These are phyloP conservation scores for Penicillium macrosclerotiorum DNA, from an alignment of 495 filamentous ascomycete genomes.

Conservation along the genomic window DNA sequence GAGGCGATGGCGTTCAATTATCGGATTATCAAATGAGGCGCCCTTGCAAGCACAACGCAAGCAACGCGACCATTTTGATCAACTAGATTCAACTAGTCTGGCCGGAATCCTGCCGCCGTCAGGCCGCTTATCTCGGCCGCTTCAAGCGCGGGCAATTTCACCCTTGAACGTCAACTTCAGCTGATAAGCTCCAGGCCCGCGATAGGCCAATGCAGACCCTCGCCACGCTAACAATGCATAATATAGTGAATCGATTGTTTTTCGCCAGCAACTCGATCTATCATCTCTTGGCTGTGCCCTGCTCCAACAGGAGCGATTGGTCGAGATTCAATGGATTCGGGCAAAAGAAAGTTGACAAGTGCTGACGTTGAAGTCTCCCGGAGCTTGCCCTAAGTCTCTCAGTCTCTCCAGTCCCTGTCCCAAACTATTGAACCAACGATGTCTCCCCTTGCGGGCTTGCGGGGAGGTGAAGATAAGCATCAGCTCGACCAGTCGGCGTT, in stretches of 20 bases:
- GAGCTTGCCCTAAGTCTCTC: not conserved
- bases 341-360: too few species aligned
- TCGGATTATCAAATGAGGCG: too few species aligned
- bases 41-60: too few species aligned
- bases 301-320: too few species aligned
- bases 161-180: too few species aligned
- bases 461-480: slow-evolving; percentile 37
- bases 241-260: not conserved
- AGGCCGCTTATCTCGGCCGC: slow-evolving; percentile 15
- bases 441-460: slow-evolving; percentile 28
- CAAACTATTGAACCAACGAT: slow-evolving; percentile 14
- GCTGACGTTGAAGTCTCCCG: not conserved
- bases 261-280: slow-evolving; percentile 4
- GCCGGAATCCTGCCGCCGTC: too few species aligned
- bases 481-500: slow-evolving; percentile 16
- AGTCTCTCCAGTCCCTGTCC: slow-evolving; percentile 2
- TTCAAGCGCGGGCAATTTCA: too few species aligned
- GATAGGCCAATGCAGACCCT: too few species aligned
- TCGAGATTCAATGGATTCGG: too few species aligned
- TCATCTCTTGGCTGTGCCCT: slow-evolving; percentile 10
- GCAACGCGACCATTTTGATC: too few species aligned
- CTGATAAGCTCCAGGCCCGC: slow-evolving; percentile 17
- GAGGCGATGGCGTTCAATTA: too few species aligned
- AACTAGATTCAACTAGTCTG: too few species aligned
- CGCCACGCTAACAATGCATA: not conserved